A percentile compares a stretch with the other conserved stretches of the same genome.
These are phyloP conservation scores for Entomortierella parvispora DNA, from an alignment of 192 early-diverging fungal species.

Conservation along the genomic window DNA sequence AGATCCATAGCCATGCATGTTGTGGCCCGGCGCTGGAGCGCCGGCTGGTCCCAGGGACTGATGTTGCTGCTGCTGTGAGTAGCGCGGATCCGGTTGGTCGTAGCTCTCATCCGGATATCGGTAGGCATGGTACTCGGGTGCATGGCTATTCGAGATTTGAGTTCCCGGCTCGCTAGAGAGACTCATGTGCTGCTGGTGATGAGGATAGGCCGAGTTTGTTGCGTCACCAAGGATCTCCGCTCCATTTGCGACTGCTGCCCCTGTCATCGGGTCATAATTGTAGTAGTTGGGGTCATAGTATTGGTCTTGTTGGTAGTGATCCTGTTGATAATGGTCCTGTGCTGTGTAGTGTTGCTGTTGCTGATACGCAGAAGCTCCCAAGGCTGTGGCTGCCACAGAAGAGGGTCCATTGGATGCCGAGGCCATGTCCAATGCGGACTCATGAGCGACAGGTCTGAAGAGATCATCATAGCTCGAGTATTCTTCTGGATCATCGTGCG, in stretches of 20 bases:
- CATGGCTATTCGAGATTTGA: no score
- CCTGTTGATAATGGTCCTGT: no score
- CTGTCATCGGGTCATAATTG: not conserved
- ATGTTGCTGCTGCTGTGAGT: not conserved
- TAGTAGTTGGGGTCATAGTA: no score
- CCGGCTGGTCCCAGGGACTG: not conserved
- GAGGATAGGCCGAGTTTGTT: not conserved
- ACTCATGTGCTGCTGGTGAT: slow-evolving; percentile 16
- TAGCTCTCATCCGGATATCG: slow-evolving; percentile 1
- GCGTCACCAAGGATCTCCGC: not conserved
- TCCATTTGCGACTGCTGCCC: no score
- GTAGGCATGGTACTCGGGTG: not conserved
- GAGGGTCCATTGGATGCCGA: no score
- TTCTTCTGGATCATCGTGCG: not conserved
- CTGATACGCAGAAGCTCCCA: no score
- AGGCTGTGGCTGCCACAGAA: no score
- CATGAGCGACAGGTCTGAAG: no score
- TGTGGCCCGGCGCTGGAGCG: slow-evolving; percentile 9
- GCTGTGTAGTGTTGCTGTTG: no score
- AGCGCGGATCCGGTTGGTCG: not conserved
- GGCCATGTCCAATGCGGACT: no score
- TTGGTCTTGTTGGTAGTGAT: no score
- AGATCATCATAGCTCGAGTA: not conserved
- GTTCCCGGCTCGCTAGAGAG: slow-evolving; percentile 9
- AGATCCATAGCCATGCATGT: slow-evolving; percentile 30